These are phyloP conservation scores for Eimeria zaria DNA, from an alignment of 169 alveolate species.

Conservation along the genomic window DNA sequence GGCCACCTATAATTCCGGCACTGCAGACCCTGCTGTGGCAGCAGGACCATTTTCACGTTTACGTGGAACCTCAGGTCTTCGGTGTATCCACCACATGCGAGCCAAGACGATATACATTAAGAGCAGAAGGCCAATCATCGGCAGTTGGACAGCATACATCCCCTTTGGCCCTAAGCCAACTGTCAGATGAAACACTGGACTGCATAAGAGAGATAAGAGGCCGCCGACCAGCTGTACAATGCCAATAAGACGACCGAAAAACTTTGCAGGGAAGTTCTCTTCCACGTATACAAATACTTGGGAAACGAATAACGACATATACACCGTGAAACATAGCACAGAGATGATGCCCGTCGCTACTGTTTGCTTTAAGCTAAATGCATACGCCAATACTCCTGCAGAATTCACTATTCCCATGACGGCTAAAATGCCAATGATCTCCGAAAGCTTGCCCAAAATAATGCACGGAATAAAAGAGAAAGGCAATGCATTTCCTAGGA, in stretches of 20 bases:
- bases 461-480: slow-evolving; percentile 83
- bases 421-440: slow-evolving; percentile 52
- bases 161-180: slow-evolving; percentile 45
- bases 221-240: slow-evolving; percentile 88
- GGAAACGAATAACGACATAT: slow-evolving; percentile 87
- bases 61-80: not conserved
- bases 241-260: slow-evolving; percentile 89
- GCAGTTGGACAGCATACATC: slow-evolving; percentile 38
- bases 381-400: slow-evolving; percentile 86
- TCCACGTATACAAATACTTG: slow-evolving; percentile 88
- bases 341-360: slow-evolving; percentile 83
- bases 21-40: not conserved
- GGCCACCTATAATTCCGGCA: slow-evolving; percentile 9
- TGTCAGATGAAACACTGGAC: slow-evolving; percentile 81
- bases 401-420: slow-evolving; percentile 86
- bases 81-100: slow-evolving; percentile 65
- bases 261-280: slow-evolving; percentile 85
- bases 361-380: slow-evolving; percentile 80
- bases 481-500: slow-evolving; percentile 70
- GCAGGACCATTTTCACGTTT: not conserved
- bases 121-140: slow-evolving; percentile 55
- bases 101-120: slow-evolving; percentile 5
- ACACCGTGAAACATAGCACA: slow-evolving; percentile 85
- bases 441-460: slow-evolving; percentile 82
- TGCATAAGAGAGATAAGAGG: slow-evolving; percentile 86